phyloP scores from a whole-genome alignment of 148 eudicot species.

The Oxyria digyna region DNA sequence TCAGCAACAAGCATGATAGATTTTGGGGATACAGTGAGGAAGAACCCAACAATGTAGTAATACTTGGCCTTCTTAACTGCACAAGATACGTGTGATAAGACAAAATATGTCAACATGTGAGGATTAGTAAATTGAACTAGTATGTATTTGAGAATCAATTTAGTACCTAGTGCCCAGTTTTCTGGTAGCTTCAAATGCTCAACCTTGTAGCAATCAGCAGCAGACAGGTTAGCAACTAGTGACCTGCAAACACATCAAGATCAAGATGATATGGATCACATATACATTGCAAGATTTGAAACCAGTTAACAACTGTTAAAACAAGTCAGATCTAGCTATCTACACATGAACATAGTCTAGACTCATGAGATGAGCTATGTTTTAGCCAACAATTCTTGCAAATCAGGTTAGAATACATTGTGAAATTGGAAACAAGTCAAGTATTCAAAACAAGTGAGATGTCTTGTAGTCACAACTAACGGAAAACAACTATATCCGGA shows the following conservation, averaged over 20 bases:
- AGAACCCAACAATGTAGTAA: slow-evolving; percentile 92
- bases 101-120: background rate
- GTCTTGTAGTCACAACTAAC: no score
- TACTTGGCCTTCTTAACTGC: slow-evolving; percentile 97
- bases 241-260: slow-evolving; percentile 15
- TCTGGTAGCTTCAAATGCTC: slow-evolving; percentile 93
- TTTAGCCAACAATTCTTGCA: no score
- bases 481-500: no score
- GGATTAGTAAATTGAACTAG: background rate
- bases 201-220: slow-evolving; percentile 94
- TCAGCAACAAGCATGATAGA: slow-evolving; percentile 90
- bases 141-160: background rate
- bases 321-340: no score
- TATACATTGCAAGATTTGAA: background rate
- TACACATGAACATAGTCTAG: no score
- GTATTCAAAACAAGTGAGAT: no score
- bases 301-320: no score
- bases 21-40: slow-evolving; percentile 93
- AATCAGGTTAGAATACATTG: no score
- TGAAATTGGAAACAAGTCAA: no score
- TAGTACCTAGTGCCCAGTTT: slow-evolving; percentile 87
- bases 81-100: slow-evolving; percentile 1
- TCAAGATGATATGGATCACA: background rate
- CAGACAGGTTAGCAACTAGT: slow-evolving; percentile 83
- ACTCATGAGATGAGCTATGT: no score